These are phyloP conservation scores for Epichloe scottii DNA, from an alignment of 2,329 filamentous ascomycete species.

Conservation along the genomic window DNA sequence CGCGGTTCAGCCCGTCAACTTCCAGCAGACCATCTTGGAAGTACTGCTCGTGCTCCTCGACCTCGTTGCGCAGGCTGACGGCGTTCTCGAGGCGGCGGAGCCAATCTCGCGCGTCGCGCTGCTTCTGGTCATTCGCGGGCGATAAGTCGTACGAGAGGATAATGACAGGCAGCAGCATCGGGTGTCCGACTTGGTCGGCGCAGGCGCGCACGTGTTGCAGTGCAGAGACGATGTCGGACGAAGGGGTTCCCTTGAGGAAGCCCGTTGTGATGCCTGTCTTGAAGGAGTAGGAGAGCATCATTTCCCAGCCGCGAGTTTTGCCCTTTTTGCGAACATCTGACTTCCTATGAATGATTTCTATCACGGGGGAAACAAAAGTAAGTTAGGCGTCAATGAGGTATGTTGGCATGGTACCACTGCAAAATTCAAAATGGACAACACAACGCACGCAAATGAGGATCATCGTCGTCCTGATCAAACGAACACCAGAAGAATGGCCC, in stretches of 20 bases:
- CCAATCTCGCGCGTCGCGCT: conserved; percentile 51
- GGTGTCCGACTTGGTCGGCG: conserved; percentile 38
- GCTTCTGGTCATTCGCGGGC: conserved; percentile 43
- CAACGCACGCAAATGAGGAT: conserved; percentile 42
- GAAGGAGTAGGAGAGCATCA: conserved; percentile 48
- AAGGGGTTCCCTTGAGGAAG: conserved; percentile 48
- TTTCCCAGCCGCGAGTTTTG: conserved; percentile 50
- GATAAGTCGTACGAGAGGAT: conserved; percentile 47
- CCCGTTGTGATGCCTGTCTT: conserved; percentile 43
- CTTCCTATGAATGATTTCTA: conserved; percentile 51
- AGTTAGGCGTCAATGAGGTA: no score
- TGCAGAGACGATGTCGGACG: conserved; percentile 37
- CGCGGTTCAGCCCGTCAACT: conserved; percentile 46
- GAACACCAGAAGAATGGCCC: conserved; percentile 52
- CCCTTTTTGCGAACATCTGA: conserved; percentile 55
- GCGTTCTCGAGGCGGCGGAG: conserved; percentile 48
- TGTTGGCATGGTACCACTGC: no score
- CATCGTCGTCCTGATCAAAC: conserved; percentile 41
- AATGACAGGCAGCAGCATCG: conserved; percentile 45
- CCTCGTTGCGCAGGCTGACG: conserved; percentile 47
- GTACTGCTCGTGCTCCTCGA: conserved; percentile 42
- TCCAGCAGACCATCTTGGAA: conserved; percentile 40
- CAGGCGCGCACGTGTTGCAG: conserved; percentile 39
- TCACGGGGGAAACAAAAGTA: no score
- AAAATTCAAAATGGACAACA: no score